These are phyloP conservation scores for Logfia minima DNA, from an alignment of 129 eudicot genomes.

Conservation along the genomic window DNA sequence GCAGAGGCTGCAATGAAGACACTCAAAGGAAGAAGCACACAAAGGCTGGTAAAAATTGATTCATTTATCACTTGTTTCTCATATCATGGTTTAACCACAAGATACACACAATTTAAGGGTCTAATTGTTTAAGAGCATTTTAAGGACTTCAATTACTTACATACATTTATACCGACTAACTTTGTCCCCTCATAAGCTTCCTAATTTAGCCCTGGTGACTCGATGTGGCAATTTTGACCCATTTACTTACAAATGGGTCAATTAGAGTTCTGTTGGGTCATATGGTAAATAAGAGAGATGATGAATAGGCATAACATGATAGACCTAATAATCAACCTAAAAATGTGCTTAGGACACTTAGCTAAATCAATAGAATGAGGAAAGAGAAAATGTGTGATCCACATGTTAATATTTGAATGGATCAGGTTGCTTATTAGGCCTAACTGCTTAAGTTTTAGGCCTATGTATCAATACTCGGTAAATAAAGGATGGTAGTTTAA, in stretches of 20 bases:
- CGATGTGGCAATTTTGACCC: not conserved
- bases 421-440: too few relatives aligned
- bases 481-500: too few relatives aligned
- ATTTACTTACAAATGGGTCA: not conserved
- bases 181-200: not conserved
- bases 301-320: too few relatives aligned
- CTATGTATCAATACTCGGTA: too few relatives aligned
- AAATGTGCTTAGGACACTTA: too few relatives aligned
- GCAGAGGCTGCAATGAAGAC: slow-evolving; percentile 96
- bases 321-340: too few relatives aligned
- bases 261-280: not conserved
- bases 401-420: too few relatives aligned
- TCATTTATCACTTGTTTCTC: not conserved
- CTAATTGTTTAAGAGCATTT: not conserved
- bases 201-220: not conserved
- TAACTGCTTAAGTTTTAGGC: too few relatives aligned
- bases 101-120: not conserved
- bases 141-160: not conserved
- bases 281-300: not conserved
- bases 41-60: slow-evolving; percentile 55
- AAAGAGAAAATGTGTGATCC: too few relatives aligned
- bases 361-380: too few relatives aligned
- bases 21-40: slow-evolving; percentile 62
- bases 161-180: not conserved
- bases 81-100: not conserved